Evolutionary conservation across 495 filamentous ascomycete species (phyloP).

Genomic region (Hypoxylon lienhwacheense): DNA sequence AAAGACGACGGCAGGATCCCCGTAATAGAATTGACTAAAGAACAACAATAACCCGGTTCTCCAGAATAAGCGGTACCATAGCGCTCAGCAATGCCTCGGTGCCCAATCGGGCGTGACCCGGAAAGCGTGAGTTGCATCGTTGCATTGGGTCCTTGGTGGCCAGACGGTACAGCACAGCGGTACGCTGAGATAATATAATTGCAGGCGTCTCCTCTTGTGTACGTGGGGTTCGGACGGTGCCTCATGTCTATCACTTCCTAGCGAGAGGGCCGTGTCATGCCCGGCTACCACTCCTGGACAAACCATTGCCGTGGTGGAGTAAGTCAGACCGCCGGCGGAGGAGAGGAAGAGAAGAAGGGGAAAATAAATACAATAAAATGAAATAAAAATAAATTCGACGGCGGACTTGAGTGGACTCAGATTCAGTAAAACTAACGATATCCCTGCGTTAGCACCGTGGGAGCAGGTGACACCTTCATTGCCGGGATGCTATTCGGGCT

Average conservation of each 20-base stretch:
- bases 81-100: conserved; percentile 53
- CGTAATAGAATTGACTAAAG: conserved; percentile 12
- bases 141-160: conserved; percentile 21
- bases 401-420: too few species aligned
- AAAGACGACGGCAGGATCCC: conserved; percentile 9
- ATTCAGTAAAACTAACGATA: conserved; percentile 38
- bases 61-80: conserved; percentile 53
- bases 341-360: conserved; percentile 1
- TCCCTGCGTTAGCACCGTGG: conserved; percentile 58
- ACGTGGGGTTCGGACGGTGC: conserved; percentile 71
- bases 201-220: conserved; percentile 61
- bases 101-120: conserved; percentile 46
- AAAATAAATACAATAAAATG: not conserved
- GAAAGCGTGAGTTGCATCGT: conserved; percentile 49
- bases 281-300: conserved; percentile 47
- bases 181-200: conserved; percentile 34
- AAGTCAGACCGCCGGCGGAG: conserved; percentile 44
- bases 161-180: conserved; percentile 29
- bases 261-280: conserved; percentile 45
- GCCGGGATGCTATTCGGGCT: conserved; percentile 69
- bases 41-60: conserved; percentile 12
- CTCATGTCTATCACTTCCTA: conserved; percentile 47
- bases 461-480: conserved; percentile 76
- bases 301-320: conserved; percentile 61
- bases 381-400: not conserved